phyloP scores from a whole-genome alignment of 768 basidiomycete species.

The Clavulina sp. region DNA sequence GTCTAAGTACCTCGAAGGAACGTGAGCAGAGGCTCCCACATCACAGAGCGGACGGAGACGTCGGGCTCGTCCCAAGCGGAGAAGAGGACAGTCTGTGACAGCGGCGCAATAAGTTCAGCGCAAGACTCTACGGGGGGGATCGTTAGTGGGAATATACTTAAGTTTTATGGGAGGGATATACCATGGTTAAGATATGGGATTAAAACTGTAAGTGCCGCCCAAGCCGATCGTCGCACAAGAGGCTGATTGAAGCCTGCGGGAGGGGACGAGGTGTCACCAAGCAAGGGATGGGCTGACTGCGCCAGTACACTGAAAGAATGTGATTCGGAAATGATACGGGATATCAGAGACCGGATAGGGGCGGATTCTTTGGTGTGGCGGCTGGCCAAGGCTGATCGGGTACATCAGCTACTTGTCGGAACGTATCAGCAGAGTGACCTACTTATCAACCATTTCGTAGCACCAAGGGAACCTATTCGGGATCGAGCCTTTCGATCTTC shows the following conservation, averaged over 20 bases:
- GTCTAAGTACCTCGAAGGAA: constrained; percentile 45
- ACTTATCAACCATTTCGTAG: constrained; percentile 47
- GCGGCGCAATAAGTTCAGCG: not conserved
- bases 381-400: too few relatives aligned
- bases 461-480: constrained; percentile 50
- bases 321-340: too few relatives aligned
- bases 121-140: not conserved
- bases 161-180: not conserved
- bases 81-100: constrained; percentile 34
- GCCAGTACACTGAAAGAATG: too few relatives aligned
- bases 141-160: not conserved
- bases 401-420: too few relatives aligned
- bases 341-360: too few relatives aligned
- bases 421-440: too few relatives aligned
- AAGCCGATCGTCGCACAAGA: constrained; percentile 51
- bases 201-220: constrained; percentile 21
- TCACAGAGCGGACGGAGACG: constrained; percentile 38
- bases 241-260: constrained; percentile 49
- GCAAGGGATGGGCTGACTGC: too few relatives aligned
- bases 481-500: constrained; percentile 52
- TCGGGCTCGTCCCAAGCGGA: constrained; percentile 61
- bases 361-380: too few relatives aligned
- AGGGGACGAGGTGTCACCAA: too few relatives aligned
- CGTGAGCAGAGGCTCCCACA: constrained; percentile 54
- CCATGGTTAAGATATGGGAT: too few relatives aligned